Evolutionary conservation across 2,329 filamentous ascomycete species (phyloP).

Genomic region (Arthrobotrys sinensis): DNA sequence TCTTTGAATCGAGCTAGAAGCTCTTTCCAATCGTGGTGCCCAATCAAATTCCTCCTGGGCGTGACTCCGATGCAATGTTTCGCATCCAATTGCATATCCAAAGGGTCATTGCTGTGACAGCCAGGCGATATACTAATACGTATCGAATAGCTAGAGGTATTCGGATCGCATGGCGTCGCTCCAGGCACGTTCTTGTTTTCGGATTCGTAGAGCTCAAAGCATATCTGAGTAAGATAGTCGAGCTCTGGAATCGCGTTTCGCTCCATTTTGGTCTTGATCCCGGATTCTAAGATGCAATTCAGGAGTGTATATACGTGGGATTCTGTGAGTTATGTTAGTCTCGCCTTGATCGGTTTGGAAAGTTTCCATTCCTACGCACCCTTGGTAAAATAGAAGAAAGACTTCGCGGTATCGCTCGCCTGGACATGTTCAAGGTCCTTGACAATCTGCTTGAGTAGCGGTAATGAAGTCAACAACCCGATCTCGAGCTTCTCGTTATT

Average conservation of each 20-base stretch:
- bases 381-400: conserved; percentile 99
- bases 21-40: conserved; percentile 94
- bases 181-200: conserved; percentile 75
- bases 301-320: conserved; percentile 98
- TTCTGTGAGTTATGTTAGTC: conserved; percentile 70
- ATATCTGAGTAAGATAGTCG: conserved; percentile 97
- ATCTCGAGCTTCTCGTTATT: conserved; percentile 99
- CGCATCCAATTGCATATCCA: conserved; percentile 95
- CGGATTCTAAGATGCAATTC: conserved; percentile 97
- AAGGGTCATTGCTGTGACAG: conserved; percentile 94
- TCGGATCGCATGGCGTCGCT: conserved; percentile 73
- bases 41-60: conserved; percentile 88
- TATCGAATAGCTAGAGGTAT: conserved; percentile 92
- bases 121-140: conserved; percentile 95
- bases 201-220: conserved; percentile 97
- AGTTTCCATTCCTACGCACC: conserved; percentile 40
- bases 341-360: too few species aligned
- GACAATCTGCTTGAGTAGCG: conserved; percentile 95
- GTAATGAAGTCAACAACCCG: conserved; percentile 91
- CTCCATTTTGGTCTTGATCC: conserved; percentile 96
- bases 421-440: conserved; percentile 97
- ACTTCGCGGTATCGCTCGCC: conserved; percentile 92
- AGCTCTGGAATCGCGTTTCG: conserved; percentile 95
- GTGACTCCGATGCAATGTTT: conserved; percentile 97
- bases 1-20: conserved; percentile 95